Evolutionary conservation across 805 yeast species (phyloP), one percentile per base, ranked within the genome.

Genomic region (Millerago galiae): DNA sequence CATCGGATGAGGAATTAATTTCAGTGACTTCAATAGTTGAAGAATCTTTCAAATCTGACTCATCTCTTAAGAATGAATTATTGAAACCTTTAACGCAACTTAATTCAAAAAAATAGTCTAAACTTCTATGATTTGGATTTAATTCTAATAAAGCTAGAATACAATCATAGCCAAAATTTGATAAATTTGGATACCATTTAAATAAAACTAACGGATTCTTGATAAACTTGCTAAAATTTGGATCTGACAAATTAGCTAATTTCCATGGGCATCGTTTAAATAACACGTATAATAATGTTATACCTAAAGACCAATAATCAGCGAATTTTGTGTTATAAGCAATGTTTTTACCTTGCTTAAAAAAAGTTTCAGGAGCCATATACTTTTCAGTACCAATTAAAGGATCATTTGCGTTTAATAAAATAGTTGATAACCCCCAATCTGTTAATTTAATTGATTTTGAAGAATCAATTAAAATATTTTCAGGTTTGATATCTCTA

Each of bases 341-440:
- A 8, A 41, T 38, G 21, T 38, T 24, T 14, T 21, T 32, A 3
- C 40, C 12, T 35, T 52, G 57, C 35, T 58, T 55, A 55, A 83
- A 80, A 48, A 82, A 80, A 39, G 89, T 72, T 61, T 89, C 97
- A 4, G 97, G 97, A 2, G 96, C 95, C 87, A 90, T 83, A 62
- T 88, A 89, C 49, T 91, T 75, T 60, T 87, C 95, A 18, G 90
- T 81, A 25, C 96, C 96, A 47, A 87, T 59, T 30, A 63, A 56
- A 14, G 60, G 57, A 27, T 63, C 70, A 10, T 42, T 47, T 15
- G 66, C 59, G 33, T 50, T 46, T n/a, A 53, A 42, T 2, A 48
- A 45, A 4, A 55, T 51, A 2, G 82, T 75, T 17, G 85, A 74
- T 39, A 81, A 70, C 0, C 90, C 90, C 86, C 87, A 82, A 58